phyloP scores from a whole-genome alignment of 495 filamentous ascomycete genomes.

The Amphirosellinia nigrospora region DNA sequence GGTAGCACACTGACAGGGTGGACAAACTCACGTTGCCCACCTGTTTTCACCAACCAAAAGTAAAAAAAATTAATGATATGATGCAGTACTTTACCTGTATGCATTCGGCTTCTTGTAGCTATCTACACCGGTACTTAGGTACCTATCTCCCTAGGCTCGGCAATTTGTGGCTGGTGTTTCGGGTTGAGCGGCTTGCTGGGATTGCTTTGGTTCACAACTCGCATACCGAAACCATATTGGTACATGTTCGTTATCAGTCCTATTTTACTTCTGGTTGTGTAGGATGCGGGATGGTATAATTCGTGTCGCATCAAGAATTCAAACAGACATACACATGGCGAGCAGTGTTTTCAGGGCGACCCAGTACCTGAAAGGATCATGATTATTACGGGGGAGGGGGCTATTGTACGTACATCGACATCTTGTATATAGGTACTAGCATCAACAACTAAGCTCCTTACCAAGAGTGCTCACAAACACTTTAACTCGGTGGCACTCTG shows the following conservation, averaged over 20 bases:
- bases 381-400: too few species aligned
- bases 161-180: neutral
- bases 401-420: too few species aligned
- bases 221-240: neutral
- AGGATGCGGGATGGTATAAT: too few species aligned
- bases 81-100: too few species aligned
- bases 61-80: neutral
- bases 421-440: too few species aligned
- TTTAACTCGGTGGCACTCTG: neutral
- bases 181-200: slow-evolving; percentile 5
- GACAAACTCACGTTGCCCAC: neutral
- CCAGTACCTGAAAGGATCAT: too few species aligned
- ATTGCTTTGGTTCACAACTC: neutral
- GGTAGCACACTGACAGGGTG: neutral
- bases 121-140: neutral
- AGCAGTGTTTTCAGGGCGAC: too few species aligned
- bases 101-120: neutral
- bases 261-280: too few species aligned
- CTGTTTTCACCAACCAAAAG: neutral
- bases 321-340: too few species aligned
- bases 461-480: too few species aligned
- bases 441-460: too few species aligned
- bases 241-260: neutral
- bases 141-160: neutral
- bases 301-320: too few species aligned